phyloP scores from a whole-genome alignment of 129 eudicot genomes.

The Arctium minus region DNA sequence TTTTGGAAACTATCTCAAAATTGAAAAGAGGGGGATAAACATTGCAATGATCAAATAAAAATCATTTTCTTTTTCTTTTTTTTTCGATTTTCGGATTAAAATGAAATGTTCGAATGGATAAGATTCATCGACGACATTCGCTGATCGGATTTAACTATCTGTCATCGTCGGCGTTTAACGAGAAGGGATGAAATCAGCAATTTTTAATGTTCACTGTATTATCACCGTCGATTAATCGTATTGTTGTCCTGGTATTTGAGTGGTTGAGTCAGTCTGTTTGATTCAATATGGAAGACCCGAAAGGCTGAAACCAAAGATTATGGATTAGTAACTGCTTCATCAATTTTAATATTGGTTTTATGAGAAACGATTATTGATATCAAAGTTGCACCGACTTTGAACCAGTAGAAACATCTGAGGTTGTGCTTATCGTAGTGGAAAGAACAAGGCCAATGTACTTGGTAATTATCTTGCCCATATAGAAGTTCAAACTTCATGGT shows the following conservation, averaged over 20 bases:
- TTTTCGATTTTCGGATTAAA: neutral
- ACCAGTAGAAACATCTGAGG: neutral
- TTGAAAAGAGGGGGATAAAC: neutral
- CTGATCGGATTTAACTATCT: neutral
- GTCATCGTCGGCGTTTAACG: neutral
- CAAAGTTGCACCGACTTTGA: neutral
- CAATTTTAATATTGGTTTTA: neutral
- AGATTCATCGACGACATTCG: neutral
- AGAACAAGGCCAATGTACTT: neutral
- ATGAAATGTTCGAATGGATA: neutral
- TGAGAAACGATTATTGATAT: neutral
- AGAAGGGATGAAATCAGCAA: neutral
- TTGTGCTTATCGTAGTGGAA: neutral
- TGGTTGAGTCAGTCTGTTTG: neutral
- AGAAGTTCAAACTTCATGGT: neutral
- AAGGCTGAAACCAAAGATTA: neutral
- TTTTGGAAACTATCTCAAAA: conserved; percentile 19
- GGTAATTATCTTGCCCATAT: neutral
- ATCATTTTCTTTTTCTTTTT: neutral
- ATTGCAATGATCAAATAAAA: neutral
- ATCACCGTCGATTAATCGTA: neutral
- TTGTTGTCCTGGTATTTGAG: neutral
- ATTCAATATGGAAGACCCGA: neutral
- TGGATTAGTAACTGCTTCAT: neutral
- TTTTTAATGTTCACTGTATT: neutral